Conservation (phyloP, 2,329 filamentous ascomycete species). For the Exophiala lecanii-corni region DNA sequence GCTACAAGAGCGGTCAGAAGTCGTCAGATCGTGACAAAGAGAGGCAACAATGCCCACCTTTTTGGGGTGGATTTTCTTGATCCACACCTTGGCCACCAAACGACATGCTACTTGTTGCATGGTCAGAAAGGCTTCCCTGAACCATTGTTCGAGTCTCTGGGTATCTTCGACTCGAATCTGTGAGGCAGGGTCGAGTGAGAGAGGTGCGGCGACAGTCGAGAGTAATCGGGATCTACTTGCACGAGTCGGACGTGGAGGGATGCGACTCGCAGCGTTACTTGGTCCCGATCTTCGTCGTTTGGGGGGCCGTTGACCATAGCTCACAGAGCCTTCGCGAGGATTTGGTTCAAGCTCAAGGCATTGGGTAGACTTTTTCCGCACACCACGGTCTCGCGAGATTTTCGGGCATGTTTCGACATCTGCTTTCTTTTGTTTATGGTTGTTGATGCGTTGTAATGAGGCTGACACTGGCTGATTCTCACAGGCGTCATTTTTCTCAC, state of each 20-base stretch:
- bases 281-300: constrained; percentile 18
- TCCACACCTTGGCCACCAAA: constrained; percentile 42
- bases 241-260: constrained; percentile 26
- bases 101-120: constrained; percentile 46
- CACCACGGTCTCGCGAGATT: not conserved
- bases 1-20: constrained; percentile 22
- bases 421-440: no score
- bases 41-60: constrained; percentile 28
- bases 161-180: constrained; percentile 36
- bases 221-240: constrained; percentile 32
- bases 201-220: constrained; percentile 2
- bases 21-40: not conserved
- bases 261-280: constrained; percentile 1
- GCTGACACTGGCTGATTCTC: constrained; percentile 1
- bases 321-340: constrained; percentile 12
- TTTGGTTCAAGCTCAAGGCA: not conserved
- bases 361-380: not conserved
- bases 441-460: not conserved
- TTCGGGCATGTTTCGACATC: no score
- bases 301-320: constrained; percentile 9
- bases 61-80: constrained; percentile 44
- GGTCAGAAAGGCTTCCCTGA: constrained; percentile 37
- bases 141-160: constrained; percentile 37
- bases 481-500: not conserved
- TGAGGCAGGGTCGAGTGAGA: constrained; percentile 17